These are phyloP conservation scores for Polytrichum commune DNA, from an alignment of 225 moss, liverwort and hornwort species.

Conservation along the genomic window DNA sequence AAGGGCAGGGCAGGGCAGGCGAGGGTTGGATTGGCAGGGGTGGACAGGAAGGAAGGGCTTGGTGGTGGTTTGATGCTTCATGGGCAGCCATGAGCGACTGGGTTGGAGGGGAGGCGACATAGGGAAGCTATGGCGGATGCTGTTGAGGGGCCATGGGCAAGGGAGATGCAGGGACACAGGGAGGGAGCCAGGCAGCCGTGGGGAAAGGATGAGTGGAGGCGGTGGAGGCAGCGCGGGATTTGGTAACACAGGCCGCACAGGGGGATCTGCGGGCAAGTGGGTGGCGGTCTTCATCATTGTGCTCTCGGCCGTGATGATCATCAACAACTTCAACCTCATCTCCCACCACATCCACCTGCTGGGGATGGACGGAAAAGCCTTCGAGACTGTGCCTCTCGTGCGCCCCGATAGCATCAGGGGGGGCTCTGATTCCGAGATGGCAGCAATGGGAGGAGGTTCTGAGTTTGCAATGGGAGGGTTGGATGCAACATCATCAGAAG, in stretches of 20 bases:
- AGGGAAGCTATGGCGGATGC: not conserved
- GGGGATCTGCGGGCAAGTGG: slow-evolving; percentile 48
- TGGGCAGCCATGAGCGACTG: not conserved
- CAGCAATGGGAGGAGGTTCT: too few relatives aligned
- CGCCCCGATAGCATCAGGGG: too few relatives aligned
- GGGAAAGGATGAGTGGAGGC: slow-evolving; percentile 3
- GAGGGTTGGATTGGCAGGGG: not conserved
- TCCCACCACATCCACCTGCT: slow-evolving; percentile 56
- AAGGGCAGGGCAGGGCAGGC: too few relatives aligned
- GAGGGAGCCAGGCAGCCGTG: slow-evolving; percentile 2
- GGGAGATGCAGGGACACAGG: not conserved
- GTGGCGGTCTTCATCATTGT: slow-evolving; percentile 43
- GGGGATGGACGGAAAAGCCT: slow-evolving; percentile 3
- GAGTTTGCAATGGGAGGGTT: too few relatives aligned
- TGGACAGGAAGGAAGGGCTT: not conserved
- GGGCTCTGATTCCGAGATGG: too few relatives aligned
- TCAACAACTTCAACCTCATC: slow-evolving; percentile 72
- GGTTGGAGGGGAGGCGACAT: not conserved
- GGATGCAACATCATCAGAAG: too few relatives aligned
- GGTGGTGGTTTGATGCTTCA: not conserved
- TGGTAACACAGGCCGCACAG: not conserved
- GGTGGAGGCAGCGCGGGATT: not conserved
- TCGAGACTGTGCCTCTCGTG: too few relatives aligned
- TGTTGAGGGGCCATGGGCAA: slow-evolving; percentile 9
- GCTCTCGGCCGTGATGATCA: slow-evolving; percentile 53